Percentiles rank a stretch among this genome's conserved stretches.
Conservation (phyloP, 306 rosid genomes). For the Pterocarpus macrocarpus region DNA sequence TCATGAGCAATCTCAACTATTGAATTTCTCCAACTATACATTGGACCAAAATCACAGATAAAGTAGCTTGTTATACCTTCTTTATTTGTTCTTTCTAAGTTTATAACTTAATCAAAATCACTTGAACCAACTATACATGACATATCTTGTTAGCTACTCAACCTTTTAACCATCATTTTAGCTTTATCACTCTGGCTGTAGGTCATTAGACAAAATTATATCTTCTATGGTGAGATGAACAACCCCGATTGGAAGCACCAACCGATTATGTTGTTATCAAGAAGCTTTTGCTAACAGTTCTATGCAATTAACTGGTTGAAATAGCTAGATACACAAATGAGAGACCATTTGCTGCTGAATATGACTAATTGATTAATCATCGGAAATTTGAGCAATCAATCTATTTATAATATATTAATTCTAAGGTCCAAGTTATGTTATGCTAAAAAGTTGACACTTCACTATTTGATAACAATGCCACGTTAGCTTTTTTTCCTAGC, state of each 20-base stretch:
- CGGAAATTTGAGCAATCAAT: too few species aligned
- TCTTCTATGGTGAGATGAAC: neutral
- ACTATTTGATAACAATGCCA: too few species aligned
- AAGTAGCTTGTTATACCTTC: neutral
- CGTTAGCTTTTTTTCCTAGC: too few species aligned
- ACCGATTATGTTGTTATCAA: slow-evolving; percentile 7
- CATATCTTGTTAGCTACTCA: slow-evolving; percentile 5
- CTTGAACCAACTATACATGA: neutral
- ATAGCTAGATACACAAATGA: too few species aligned
- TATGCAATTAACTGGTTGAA: too few species aligned
- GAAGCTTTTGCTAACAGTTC: too few species aligned
- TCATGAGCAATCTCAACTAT: neutral
- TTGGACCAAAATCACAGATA: too few species aligned
- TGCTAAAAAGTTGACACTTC: too few species aligned
- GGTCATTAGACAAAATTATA: neutral
- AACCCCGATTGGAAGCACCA: neutral
- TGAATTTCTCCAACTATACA: neutral
- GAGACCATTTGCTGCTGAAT: too few species aligned
- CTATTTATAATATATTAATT: too few species aligned
- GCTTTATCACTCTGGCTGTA: neutral
- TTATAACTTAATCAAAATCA: neutral
- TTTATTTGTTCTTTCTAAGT: neutral
- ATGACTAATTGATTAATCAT: too few species aligned
- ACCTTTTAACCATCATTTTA: neutral
- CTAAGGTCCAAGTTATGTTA: too few species aligned